Evolutionary conservation across 371 early-diverging fungal genomes (phyloP).

Genomic region (Dinochytrium kinnereticum): DNA sequence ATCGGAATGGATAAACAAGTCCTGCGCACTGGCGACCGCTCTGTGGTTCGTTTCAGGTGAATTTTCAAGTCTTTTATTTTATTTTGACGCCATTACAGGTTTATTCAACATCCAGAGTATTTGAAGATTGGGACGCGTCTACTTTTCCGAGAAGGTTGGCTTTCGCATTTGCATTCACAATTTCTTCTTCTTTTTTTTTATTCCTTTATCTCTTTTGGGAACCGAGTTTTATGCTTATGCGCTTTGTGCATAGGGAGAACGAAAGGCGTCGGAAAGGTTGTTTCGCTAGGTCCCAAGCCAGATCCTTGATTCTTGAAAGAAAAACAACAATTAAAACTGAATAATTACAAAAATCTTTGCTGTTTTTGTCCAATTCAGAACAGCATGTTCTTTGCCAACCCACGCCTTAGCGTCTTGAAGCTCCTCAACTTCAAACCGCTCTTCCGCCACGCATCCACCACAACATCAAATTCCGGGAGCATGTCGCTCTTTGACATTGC

Average conservation of each 20-base stretch:
- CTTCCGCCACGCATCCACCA: not conserved
- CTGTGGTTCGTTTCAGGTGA: conserved; percentile 66
- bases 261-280: conserved; percentile 90
- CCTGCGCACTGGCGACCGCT: conserved; percentile 88
- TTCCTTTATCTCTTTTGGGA: too few relatives aligned
- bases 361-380: too few relatives aligned
- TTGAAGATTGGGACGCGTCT: conserved; percentile 74
- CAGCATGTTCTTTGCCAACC: too few relatives aligned
- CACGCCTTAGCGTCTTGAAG: not conserved
- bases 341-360: too few relatives aligned
- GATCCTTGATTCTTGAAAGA: not conserved
- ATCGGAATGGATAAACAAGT: conserved; percentile 72
- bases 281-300: conserved; percentile 40
- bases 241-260: conserved; percentile 68
- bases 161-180: conserved; percentile 1
- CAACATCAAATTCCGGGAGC: not conserved
- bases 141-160: conserved; percentile 50
- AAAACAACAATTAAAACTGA: not conserved
- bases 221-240: not conserved
- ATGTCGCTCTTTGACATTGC: not conserved
- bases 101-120: conserved; percentile 86
- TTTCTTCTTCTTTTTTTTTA: too few relatives aligned
- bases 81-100: conserved; percentile 48
- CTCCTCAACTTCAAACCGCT: not conserved
- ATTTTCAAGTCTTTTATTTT: too few relatives aligned